phyloP scores from a whole-genome alignment of 768 basidiomycete genomes.

The Sarcomyxa edulis region DNA sequence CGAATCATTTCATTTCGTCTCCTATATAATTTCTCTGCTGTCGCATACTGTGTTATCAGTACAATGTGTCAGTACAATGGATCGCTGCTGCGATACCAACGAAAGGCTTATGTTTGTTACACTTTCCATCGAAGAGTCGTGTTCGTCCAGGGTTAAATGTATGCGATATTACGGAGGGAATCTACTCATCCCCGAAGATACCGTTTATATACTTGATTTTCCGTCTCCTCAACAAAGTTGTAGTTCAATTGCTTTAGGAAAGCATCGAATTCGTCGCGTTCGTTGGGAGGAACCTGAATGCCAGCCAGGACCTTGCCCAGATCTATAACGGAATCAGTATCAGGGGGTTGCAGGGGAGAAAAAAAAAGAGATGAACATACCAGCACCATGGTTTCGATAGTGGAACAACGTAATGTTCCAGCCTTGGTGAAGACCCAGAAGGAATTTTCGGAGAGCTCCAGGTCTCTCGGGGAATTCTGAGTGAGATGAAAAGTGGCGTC shows the following conservation, averaged over 20 bases:
- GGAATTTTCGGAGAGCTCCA: slow-evolving; percentile 85
- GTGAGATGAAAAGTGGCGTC: no score
- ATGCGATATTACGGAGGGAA: no score
- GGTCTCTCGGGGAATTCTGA: slow-evolving; percentile 96
- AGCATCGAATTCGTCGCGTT: slow-evolving; percentile 59
- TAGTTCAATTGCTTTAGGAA: slow-evolving; percentile 83
- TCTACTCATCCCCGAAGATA: slow-evolving; percentile 43
- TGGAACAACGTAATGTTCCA: slow-evolving; percentile 99
- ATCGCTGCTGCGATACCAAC: background rate
- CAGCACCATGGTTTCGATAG: slow-evolving; percentile 96
- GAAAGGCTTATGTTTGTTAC: background rate
- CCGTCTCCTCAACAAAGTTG: slow-evolving; percentile 87
- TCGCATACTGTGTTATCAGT: no score
- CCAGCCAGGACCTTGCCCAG: slow-evolving; percentile 91
- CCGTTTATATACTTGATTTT: slow-evolving; percentile 78
- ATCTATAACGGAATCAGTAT: slow-evolving; percentile 41
- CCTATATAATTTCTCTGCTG: no score
- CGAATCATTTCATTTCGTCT: no score
- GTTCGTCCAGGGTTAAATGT: slow-evolving; percentile 4
- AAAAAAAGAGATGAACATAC: slow-evolving; percentile 37
- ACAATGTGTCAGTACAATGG: background rate
- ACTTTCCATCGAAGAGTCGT: slow-evolving; percentile 3
- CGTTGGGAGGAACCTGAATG: slow-evolving; percentile 79
- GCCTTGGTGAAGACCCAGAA: slow-evolving; percentile 71
- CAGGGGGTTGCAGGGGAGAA: background rate